These are phyloP conservation scores for Geotrichum australiense DNA, from an alignment of 1,139 yeast species.

Conservation along the genomic window DNA sequence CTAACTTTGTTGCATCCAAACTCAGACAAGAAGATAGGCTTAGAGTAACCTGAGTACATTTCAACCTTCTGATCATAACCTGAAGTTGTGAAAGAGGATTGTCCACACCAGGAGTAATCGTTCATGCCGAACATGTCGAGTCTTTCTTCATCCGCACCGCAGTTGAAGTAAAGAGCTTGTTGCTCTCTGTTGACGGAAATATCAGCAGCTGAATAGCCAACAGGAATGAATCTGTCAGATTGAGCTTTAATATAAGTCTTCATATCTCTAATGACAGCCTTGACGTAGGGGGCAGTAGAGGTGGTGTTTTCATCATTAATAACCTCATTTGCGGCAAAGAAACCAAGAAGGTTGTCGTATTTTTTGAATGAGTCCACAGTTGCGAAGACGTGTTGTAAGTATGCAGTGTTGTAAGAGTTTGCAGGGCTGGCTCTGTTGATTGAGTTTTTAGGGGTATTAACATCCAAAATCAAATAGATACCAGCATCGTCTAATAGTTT, in stretches of 20 bases:
- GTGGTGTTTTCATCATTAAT: conserved; percentile 80
- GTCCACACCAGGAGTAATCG: conserved; percentile 97
- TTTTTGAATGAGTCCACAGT: conserved; percentile 74
- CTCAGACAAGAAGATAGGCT: conserved; percentile 86
- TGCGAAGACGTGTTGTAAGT: conserved; percentile 41
- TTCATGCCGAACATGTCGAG: conserved; percentile 97
- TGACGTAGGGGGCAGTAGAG: conserved; percentile 59
- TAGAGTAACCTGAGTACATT: conserved; percentile 56
- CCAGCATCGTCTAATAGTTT: conserved; percentile 84
- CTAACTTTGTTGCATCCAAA: conserved; percentile 74
- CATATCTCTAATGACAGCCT: conserved; percentile 79
- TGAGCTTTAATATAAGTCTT: conserved; percentile 61
- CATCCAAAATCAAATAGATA: conserved; percentile 82
- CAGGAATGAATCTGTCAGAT: conserved; percentile 69
- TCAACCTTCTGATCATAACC: conserved; percentile 73
- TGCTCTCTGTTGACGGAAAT: conserved; percentile 47
- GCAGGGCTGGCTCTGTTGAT: conserved; percentile 76
- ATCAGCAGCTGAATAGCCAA: conserved; percentile 97
- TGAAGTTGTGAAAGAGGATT: conserved; percentile 64
- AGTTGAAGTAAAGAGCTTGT: conserved; percentile 76
- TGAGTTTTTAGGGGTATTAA: conserved; percentile 75
- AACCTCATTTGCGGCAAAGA: conserved; percentile 93
- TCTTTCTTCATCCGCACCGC: conserved; percentile 52
- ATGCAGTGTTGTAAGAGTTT: conserved; percentile 48
- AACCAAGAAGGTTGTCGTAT: conserved; percentile 83